Evolutionary conservation across 257 asterid species (phyloP).

Genomic region (Verbena officinalis): DNA sequence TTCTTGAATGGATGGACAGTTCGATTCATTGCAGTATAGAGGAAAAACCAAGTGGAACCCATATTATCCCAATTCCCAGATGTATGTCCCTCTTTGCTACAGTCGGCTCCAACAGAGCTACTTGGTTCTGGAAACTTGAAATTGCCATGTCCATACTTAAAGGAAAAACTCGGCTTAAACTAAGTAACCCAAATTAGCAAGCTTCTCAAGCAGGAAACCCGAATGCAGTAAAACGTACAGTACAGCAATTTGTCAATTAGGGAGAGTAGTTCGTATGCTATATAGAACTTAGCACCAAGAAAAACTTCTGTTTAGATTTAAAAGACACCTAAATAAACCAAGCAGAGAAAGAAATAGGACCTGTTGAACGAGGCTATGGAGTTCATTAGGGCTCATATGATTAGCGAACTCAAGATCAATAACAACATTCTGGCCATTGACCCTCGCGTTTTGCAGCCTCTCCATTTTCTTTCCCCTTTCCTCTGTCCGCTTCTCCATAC

Average conservation of each 20-base stretch:
- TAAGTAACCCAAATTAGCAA: not conserved
- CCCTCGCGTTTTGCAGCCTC: slow-evolving; percentile 62
- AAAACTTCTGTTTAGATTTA: not conserved
- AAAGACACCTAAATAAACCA: not conserved
- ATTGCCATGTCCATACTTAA: slow-evolving; percentile 8
- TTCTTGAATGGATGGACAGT: not conserved
- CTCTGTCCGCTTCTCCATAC: slow-evolving; percentile 66
- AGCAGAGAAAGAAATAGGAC: slow-evolving; percentile 31
- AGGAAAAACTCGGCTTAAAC: not conserved
- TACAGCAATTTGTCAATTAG: not conserved
- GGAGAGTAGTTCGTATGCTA: not conserved
- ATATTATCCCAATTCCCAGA: not conserved
- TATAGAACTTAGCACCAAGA: not conserved
- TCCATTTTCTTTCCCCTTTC: slow-evolving; percentile 64
- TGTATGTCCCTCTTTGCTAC: not conserved
- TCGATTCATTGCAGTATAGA: slow-evolving; percentile 5
- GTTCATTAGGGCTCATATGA: slow-evolving; percentile 72
- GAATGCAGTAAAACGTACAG: not conserved
- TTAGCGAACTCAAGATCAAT: slow-evolving; percentile 83
- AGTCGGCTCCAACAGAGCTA: not conserved
- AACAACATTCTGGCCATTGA: slow-evolving; percentile 72
- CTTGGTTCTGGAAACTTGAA: slow-evolving; percentile 5
- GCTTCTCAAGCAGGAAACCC: not conserved
- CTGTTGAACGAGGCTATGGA: slow-evolving; percentile 94
- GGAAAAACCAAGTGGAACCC: not conserved